phyloP scores from a whole-genome alignment of 2,329 filamentous ascomycete genomes.

The Chaetomium strumarium region DNA sequence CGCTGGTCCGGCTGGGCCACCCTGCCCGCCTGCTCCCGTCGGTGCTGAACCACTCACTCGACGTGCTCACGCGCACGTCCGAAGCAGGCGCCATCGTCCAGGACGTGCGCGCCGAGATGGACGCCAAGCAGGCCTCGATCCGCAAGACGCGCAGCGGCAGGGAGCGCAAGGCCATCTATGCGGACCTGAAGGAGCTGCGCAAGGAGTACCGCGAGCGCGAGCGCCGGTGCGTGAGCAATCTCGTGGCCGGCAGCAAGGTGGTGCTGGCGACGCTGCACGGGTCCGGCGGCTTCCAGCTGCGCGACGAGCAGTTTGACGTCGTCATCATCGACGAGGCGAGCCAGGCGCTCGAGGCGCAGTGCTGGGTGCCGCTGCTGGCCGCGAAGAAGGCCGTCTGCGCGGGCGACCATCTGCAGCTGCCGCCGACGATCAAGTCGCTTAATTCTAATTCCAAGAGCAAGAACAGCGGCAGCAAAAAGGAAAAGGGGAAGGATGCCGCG shows the following conservation, averaged over 20 bases:
- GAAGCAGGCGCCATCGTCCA: constrained; percentile 85
- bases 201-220: constrained; percentile 87
- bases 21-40: constrained; percentile 84
- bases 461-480: constrained; percentile 25
- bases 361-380: constrained; percentile 83
- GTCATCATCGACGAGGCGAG: constrained; percentile 95
- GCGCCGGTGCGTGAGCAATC: constrained; percentile 67
- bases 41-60: constrained; percentile 82
- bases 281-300: constrained; percentile 77
- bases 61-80: constrained; percentile 83
- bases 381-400: constrained; percentile 84
- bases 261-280: constrained; percentile 91
- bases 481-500: constrained; percentile 32
- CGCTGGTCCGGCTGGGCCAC: constrained; percentile 85
- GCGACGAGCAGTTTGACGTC: constrained; percentile 78
- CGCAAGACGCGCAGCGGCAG: constrained; percentile 77
- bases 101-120: constrained; percentile 88
- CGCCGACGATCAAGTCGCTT: constrained; percentile 85
- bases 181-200: constrained; percentile 75
- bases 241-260: constrained; percentile 74
- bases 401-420: constrained; percentile 89
- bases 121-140: constrained; percentile 81
- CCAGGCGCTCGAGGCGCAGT: constrained; percentile 92
- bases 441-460: constrained; percentile 43
- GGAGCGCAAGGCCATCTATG: constrained; percentile 77